Conservation (phyloP, 257 asterid genomes). For the Solanum rostratum region DNA sequence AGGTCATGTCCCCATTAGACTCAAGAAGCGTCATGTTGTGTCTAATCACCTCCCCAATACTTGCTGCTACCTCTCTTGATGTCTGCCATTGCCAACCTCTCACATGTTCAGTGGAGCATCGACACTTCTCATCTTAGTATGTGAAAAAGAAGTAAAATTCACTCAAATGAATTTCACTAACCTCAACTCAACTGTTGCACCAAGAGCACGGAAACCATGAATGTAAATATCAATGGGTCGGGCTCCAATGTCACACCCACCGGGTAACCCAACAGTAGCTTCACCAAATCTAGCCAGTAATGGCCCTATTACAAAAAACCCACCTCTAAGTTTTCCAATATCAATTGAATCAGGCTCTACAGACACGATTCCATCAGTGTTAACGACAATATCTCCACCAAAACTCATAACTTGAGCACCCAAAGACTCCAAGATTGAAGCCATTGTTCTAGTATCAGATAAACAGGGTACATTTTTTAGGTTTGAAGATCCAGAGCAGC, state of each 20-base stretch:
- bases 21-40: neutral
- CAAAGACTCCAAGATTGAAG: conserved; percentile 18
- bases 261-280: conserved; percentile 24
- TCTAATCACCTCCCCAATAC: neutral
- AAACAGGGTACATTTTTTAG: conserved; percentile 19
- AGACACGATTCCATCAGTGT: conserved; percentile 2
- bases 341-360: conserved; percentile 21
- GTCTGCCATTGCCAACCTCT: neutral
- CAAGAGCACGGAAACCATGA: conserved; percentile 29
- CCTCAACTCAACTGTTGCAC: conserved; percentile 34
- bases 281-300: conserved; percentile 29
- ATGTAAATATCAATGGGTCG: conserved; percentile 27
- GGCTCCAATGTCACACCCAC: conserved; percentile 37
- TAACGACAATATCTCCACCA: conserved; percentile 2
- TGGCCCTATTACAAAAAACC: conserved; percentile 31
- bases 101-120: neutral
- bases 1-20: neutral
- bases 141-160: neutral
- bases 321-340: conserved; percentile 18
- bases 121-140: neutral
- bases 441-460: conserved; percentile 23
- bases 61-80: neutral
- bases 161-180: neutral
- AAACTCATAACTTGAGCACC: conserved; percentile 20
- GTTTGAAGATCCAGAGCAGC: conserved; percentile 17